Percentiles rank a stretch among this genome's conserved stretches.
Conservation (phyloP, 805 yeast species). For the Candida piceae region DNA sequence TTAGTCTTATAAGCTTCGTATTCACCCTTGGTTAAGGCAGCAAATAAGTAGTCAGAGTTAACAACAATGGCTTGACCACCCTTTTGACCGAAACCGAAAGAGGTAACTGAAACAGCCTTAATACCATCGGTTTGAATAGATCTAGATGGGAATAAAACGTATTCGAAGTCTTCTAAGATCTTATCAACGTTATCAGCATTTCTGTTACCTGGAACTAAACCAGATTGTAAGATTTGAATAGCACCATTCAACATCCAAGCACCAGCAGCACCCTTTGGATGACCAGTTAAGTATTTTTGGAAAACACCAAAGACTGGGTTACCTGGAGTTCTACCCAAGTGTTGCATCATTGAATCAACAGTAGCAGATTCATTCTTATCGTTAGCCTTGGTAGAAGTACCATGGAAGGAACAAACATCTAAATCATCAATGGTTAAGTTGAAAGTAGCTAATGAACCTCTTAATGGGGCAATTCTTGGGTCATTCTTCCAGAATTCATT, state of each 20-base stretch:
- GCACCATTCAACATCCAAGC: conserved; percentile 99
- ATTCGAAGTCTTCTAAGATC: conserved; percentile 73
- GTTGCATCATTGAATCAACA: conserved; percentile 86
- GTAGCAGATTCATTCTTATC: conserved; percentile 97
- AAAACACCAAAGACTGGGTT: conserved; percentile 96
- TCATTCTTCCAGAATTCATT: conserved; percentile 88
- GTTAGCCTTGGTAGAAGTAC: conserved; percentile 97
- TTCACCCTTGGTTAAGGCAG: conserved; percentile 65
- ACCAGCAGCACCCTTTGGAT: conserved; percentile 99
- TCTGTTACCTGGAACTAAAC: conserved; percentile 97
- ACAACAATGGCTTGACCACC: conserved; percentile 94
- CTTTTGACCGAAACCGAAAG: conserved; percentile 99
- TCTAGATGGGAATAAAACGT: conserved; percentile 91
- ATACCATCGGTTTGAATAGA: conserved; percentile 92
- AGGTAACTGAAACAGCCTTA: conserved; percentile 94
- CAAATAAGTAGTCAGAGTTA: conserved; percentile 90
- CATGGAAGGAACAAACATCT: conserved; percentile 97
- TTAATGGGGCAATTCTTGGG: conserved; percentile 91
- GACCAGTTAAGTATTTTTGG: conserved; percentile 99
- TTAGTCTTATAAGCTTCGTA: conserved; percentile 68
- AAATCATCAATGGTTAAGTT: conserved; percentile 91
- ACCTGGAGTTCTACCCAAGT: conserved; percentile 95
- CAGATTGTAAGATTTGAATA: conserved; percentile 84
- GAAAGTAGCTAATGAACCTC: conserved; percentile 95
- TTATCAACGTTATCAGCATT: conserved; percentile 96